phyloP scores from a whole-genome alignment of 192 early-diverging fungal species.

The Spizellomyces sp. region DNA sequence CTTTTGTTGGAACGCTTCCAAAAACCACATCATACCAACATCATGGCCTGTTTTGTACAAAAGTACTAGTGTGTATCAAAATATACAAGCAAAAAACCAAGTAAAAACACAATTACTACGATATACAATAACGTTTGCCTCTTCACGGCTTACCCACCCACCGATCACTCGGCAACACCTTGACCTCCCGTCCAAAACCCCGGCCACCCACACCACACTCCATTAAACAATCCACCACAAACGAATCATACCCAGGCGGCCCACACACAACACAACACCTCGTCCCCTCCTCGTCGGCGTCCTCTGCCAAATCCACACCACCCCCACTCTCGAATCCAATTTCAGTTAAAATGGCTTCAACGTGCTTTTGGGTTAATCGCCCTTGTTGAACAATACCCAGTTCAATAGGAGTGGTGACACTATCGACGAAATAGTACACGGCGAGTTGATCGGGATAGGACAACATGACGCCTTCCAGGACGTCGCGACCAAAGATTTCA shows the following conservation, averaged over 20 bases:
- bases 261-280: constrained; percentile 23
- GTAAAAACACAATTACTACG: too few species aligned
- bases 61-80: too few species aligned
- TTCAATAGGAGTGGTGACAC: neutral
- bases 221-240: constrained; percentile 14
- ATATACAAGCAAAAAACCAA: too few species aligned
- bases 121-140: too few species aligned
- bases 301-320: neutral
- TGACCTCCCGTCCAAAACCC: constrained; percentile 1
- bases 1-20: too few species aligned
- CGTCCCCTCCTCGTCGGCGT: neutral
- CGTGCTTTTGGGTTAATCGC: neutral
- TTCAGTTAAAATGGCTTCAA: constrained; percentile 12
- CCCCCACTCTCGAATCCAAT: neutral
- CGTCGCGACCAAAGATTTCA: constrained; percentile 25
- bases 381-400: constrained; percentile 6
- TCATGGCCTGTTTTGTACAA: too few species aligned
- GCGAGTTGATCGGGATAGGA: constrained; percentile 26
- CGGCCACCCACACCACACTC: constrained; percentile 1
- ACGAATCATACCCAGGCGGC: constrained; percentile 23
- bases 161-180: constrained; percentile 22
- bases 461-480: constrained; percentile 28
- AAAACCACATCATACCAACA: too few species aligned
- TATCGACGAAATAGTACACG: constrained; percentile 22
- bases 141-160: neutral